Base-by-base conservation (phyloP, 1,284 basidiomycete species). In the Chondrostereum purpureum region DNA sequence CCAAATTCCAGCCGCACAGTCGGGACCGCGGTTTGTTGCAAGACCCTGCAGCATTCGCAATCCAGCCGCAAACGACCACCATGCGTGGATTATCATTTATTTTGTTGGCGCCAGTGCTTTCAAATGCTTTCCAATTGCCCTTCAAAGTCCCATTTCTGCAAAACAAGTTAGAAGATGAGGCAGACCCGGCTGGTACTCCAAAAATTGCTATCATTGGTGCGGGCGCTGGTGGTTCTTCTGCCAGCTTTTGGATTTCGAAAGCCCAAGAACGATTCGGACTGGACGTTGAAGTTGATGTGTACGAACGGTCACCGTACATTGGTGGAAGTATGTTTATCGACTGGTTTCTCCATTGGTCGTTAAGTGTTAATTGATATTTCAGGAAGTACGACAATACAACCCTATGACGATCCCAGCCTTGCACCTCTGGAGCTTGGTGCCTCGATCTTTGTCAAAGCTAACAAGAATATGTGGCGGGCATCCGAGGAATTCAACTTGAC, bases 211-310 rank as follows among this genome's bases (percentile, higher is more conserved):
- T 51, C 56, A 78, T 95, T 36, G 92, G 92, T 27, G 90, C 92
- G 0, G 92, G 92, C 16, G 88, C 92, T 5, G 88, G 77, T 5
- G 93, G 92, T 2, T 80, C 80, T 8, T 83, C 87, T 10, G 88
- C 92, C 6, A 89, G 92, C 1, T 93, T 90, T 63, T 93, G 91
- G 80, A 76, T 95, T 42, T 68, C 75, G 4, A 85, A 84, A 55
- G 86, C 86, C 12, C 83, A 82, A 55, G 69, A 83, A 49, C 67
- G 85, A 22, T 77, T 73, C 43, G 80, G 77, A 22, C 59, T 86
- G 18, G 72, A 80, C 43, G 66, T 92, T 3, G 79, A 88, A 36
- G 69, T 95, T 10, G 90, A 93, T 51, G 76, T 96, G 5, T 95
- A 83, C 60, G 92, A 97, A 54, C 76, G 75, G 52, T 73, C 71